These are phyloP conservation scores for Salix suchowensis DNA, from an alignment of 345 rosid species.

Conservation along the genomic window DNA sequence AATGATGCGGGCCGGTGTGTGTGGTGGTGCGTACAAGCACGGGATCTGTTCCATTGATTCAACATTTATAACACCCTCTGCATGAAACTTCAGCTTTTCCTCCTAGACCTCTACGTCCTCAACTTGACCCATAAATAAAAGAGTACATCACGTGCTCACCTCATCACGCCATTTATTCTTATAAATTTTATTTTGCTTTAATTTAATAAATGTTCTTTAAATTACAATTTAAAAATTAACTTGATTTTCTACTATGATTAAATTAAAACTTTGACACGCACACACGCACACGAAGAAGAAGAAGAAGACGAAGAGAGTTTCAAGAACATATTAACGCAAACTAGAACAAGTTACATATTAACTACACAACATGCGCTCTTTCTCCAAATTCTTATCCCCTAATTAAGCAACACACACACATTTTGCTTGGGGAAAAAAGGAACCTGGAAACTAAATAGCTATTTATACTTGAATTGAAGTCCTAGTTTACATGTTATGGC, in stretches of 20 bases:
- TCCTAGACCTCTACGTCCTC: not conserved
- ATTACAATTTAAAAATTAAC: too few relatives aligned
- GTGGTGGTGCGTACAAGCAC: constrained; percentile 1
- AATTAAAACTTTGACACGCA: too few relatives aligned
- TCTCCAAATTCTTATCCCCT: not conserved
- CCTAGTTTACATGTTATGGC: not conserved
- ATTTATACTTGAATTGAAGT: not conserved
- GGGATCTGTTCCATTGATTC: not conserved
- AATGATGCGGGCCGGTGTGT: not conserved
- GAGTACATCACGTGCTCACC: constrained; percentile 6
- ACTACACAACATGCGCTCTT: not conserved
- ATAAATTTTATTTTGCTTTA: too few relatives aligned
- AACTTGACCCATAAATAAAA: not conserved
- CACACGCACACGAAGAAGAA: not conserved
- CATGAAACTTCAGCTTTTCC: not conserved
- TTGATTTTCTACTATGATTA: too few relatives aligned
- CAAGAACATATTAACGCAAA: not conserved
- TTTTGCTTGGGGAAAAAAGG: not conserved
- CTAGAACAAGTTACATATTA: not conserved
- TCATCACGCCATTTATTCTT: not conserved
- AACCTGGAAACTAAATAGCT: not conserved
- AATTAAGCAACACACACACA: not conserved
- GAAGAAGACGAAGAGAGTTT: not conserved
- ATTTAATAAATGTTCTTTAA: too few relatives aligned
- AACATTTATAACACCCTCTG: not conserved